Evolutionary conservation across 345 rosid genomes (phyloP), one percentile per base, ranked within the genome.

Genomic region (Syzygium aqueum): DNA sequence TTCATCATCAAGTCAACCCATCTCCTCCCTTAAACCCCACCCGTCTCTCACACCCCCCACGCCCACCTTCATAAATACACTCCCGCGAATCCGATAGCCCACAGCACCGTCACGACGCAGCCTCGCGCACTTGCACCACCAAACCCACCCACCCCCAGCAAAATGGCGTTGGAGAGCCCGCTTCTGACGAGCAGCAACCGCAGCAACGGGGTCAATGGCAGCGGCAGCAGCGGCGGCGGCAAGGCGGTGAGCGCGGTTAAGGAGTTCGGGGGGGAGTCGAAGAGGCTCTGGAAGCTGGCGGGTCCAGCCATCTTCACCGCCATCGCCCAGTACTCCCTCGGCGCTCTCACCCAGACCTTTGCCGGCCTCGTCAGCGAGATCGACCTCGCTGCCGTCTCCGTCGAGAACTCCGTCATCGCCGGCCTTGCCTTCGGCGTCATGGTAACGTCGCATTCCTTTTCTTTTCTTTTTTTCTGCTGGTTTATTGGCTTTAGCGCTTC

Each of bases 291-390:
- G 99, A 83, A 89, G 59, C 51, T 97, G 59, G 98, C 98, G 0
- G 99, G 99, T 12, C 99, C 99, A 1, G 97, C 98, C 2, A 97
- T 97, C 33, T 94, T 97, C 90, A 96, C 97, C 0, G 86, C 95
- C 51, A 67, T 95, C 19, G 90, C 94, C 86, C 98, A 97, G 88
- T 96, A 95, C 91, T 97, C 98, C 14, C 93, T 97, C 3, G 99
- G 98, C 15, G 98, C 99, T 12, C 94, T 97, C 33, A 97, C 98
- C 57, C 98, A 94, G 88, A 96, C 97, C 5, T 95, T 96, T 87
- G 93, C 96, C 1, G 99, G 99, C 33, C 92, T 83, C 51, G 86
- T 96, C 21, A 92, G 96, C 4, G 99, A 97, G 88, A 56, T 96
- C 22, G 98, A 95, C 85, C 97, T 96, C 12, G 98, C 98, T 3